phyloP scores from a whole-genome alignment of 2,329 filamentous ascomycete genomes.

The Aspergillus intermedius region DNA sequence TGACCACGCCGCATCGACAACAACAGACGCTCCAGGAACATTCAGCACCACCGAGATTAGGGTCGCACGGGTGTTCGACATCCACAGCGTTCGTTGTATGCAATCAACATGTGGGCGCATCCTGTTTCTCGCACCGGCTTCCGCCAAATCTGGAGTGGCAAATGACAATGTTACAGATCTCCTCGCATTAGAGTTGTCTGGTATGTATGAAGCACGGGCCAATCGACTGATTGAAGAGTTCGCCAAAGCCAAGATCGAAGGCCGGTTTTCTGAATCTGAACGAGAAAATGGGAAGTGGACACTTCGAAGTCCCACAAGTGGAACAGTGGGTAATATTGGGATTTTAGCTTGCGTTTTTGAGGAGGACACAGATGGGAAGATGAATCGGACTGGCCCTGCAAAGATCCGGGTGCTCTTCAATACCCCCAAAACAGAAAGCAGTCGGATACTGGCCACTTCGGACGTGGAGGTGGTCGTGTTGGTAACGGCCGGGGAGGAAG shows the following conservation, averaged over 20 bases:
- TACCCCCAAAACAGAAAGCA: slow-evolving; percentile 22
- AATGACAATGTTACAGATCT: slow-evolving; percentile 37
- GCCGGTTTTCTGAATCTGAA: slow-evolving; percentile 74
- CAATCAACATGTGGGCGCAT: slow-evolving; percentile 36
- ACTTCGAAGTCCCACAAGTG: slow-evolving; percentile 58
- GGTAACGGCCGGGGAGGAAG: slow-evolving; percentile 63
- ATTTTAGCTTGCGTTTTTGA: slow-evolving; percentile 44
- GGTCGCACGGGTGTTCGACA: slow-evolving; percentile 65
- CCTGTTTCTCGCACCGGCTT: slow-evolving; percentile 30
- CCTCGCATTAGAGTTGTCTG: slow-evolving; percentile 65
- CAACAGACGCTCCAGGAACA: slow-evolving; percentile 18
- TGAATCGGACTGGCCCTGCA: slow-evolving; percentile 46
- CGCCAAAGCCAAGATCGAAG: slow-evolving; percentile 77
- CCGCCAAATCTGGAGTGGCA: slow-evolving; percentile 14
- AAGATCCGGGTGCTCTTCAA: slow-evolving; percentile 34
- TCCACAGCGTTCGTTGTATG: slow-evolving; percentile 65
- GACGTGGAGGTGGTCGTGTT: slow-evolving; percentile 50
- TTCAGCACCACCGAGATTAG: slow-evolving; percentile 57
- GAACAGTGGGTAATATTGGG: slow-evolving; percentile 50
- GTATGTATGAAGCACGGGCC: slow-evolving; percentile 71
- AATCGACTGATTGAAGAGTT: slow-evolving; percentile 76
- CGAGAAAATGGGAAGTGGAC: slow-evolving; percentile 77
- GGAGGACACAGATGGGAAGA: slow-evolving; percentile 33
- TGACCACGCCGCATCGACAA: slow-evolving; percentile 65
- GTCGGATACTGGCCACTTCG: slow-evolving; percentile 24